Conservation (phyloP, 306 rosid species). For the Malus asiatica region DNA sequence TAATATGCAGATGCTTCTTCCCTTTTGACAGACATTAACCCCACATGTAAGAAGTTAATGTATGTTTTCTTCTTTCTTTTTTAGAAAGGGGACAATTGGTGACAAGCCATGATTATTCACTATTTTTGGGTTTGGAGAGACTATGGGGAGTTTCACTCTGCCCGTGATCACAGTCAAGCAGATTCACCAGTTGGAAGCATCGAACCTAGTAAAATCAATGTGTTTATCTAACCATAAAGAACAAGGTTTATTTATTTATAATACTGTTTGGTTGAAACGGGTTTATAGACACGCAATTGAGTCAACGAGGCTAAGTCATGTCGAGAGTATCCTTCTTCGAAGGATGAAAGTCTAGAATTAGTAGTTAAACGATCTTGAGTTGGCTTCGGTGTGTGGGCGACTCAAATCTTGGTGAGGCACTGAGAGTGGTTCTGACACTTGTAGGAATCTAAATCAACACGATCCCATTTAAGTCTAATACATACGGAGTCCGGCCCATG, state of each 20-base stretch:
- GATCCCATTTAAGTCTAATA: no score
- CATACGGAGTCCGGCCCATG: not conserved
- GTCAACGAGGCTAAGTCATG: not conserved
- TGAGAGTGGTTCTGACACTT: not conserved
- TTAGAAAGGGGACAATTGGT: fast-evolving
- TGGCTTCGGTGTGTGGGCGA: not conserved
- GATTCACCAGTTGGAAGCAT: no score
- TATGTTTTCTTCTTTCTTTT: no score
- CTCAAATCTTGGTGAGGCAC: not conserved
- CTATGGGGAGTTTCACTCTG: no score
- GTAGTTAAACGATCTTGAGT: no score
- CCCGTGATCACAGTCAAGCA: no score
- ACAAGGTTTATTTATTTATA: no score
- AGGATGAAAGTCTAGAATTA: not conserved
- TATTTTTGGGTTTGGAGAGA: no score
- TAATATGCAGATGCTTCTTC: not conserved
- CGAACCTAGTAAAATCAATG: not conserved
- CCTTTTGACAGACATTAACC: not conserved
- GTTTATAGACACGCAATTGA: not conserved
- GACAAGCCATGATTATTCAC: no score
- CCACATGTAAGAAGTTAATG: not conserved
- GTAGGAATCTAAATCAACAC: no score
- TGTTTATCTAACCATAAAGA: no score
- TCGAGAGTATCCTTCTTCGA: not conserved
- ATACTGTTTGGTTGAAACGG: not conserved